These are phyloP conservation scores for Phaseolus coccineus DNA, from an alignment of 331 rosid genomes.

Conservation along the genomic window DNA sequence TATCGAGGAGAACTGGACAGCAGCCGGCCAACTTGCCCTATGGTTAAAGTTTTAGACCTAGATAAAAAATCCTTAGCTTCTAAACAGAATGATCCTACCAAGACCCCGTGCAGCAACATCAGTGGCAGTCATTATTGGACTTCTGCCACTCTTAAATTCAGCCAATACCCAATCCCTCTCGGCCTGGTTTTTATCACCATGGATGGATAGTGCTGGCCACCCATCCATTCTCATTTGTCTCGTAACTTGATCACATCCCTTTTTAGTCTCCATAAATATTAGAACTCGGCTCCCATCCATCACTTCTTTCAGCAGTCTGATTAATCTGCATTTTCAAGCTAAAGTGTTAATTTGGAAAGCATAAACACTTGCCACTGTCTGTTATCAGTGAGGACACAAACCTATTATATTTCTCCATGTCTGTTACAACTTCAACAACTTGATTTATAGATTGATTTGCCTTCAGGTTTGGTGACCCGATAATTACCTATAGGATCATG, in stretches of 20 bases:
- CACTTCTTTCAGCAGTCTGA: slow-evolving; percentile 76
- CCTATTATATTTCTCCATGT: slow-evolving; percentile 90
- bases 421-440: slow-evolving; percentile 81
- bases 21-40: slow-evolving; percentile 96
- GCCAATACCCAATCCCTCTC: slow-evolving; percentile 99
- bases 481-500: slow-evolving; percentile 61
- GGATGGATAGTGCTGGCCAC: slow-evolving; percentile 98
- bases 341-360: slow-evolving; percentile 34
- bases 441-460: slow-evolving; percentile 95
- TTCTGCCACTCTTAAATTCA: slow-evolving; percentile 98
- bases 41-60: slow-evolving; percentile 58
- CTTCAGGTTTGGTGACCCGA: slow-evolving; percentile 87
- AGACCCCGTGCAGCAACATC: slow-evolving; percentile 99
- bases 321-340: slow-evolving; percentile 67
- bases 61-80: slow-evolving; percentile 60
- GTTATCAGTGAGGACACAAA: slow-evolving; percentile 43
- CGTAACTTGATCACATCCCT: slow-evolving; percentile 92
- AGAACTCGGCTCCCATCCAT: slow-evolving; percentile 83
- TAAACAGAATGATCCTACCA: slow-evolving; percentile 95
- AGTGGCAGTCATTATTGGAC: slow-evolving; percentile 99
- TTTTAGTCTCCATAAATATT: slow-evolving; percentile 92
- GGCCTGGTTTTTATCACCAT: slow-evolving; percentile 96
- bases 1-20: slow-evolving; percentile 86
- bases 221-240: slow-evolving; percentile 96
- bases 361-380: slow-evolving; percentile 11